Percentiles rank a stretch among this genome's conserved stretches.
Conservation (phyloP, 2,329 filamentous ascomycete genomes). For the Trichoderma harzianum region DNA sequence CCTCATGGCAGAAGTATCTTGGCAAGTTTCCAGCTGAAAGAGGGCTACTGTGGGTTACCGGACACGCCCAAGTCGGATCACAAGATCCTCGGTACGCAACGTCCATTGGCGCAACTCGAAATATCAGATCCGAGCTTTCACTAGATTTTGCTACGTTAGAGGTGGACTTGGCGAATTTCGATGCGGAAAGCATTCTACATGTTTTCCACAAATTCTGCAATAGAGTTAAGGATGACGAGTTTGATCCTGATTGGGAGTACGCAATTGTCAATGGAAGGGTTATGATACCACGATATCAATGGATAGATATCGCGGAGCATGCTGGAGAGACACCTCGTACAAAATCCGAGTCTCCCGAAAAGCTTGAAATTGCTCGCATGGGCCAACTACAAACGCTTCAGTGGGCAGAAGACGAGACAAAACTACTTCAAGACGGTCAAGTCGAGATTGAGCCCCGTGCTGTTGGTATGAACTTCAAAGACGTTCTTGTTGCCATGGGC, state of each 20-base stretch:
- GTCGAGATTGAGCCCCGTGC: background rate
- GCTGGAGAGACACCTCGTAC: background rate
- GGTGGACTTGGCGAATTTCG: background rate
- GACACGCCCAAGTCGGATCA: constrained; percentile 6
- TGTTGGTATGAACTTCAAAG: constrained; percentile 19
- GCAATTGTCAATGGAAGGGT: background rate
- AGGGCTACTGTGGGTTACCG: constrained; percentile 18
- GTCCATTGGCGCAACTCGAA: constrained; percentile 11
- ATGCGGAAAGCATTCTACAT: background rate
- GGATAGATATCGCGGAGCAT: background rate
- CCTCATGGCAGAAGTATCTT: background rate
- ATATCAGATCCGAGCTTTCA: constrained; percentile 7
- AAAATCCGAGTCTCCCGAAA: background rate
- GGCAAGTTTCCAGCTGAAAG: background rate
- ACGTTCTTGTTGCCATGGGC: constrained; percentile 18
- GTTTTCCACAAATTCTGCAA: background rate
- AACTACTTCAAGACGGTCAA: background rate
- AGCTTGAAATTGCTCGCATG: background rate
- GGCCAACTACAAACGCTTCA: constrained; percentile 1
- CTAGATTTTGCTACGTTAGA: constrained; percentile 19
- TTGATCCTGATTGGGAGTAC: constrained; percentile 6
- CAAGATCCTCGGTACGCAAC: constrained; percentile 13
- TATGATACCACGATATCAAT: constrained; percentile 3
- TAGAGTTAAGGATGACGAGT: background rate
- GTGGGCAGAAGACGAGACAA: background rate